phyloP scores from a whole-genome alignment of 75 land plant genomes.

The Cupressus sempervirens region DNA sequence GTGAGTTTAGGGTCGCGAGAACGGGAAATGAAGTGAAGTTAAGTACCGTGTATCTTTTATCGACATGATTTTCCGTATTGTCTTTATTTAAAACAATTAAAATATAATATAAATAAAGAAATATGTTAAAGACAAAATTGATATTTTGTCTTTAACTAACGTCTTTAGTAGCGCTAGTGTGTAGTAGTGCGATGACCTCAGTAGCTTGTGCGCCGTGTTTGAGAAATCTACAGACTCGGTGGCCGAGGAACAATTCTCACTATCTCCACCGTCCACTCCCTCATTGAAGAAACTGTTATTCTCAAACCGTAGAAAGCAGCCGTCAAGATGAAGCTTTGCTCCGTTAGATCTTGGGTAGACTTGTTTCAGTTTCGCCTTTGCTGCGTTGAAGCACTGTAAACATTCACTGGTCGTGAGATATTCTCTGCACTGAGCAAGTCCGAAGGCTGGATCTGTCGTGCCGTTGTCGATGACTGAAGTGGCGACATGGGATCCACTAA shows the following conservation, averaged over 20 bases:
- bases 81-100: no score
- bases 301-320: conserved; percentile 35
- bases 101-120: no score
- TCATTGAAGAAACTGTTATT: conserved; percentile 31
- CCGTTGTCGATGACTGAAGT: not conserved
- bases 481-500: not conserved
- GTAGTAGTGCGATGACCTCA: no score
- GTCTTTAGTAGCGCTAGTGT: no score
- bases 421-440: not conserved
- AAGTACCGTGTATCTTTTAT: no score
- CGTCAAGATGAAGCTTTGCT: conserved; percentile 30
- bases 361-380: not conserved
- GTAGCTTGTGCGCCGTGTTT: conserved; percentile 15
- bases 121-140: no score
- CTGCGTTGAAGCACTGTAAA: not conserved
- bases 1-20: no score
- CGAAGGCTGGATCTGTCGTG: not conserved
- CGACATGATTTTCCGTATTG: no score
- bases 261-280: not conserved
- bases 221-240: not conserved
- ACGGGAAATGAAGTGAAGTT: no score
- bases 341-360: conserved; percentile 7
- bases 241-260: not conserved
- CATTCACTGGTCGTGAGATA: no score
- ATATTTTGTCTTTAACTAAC: no score